Base-by-base conservation (phyloP, 2,329 filamentous ascomycete genomes). In the Sordariomycetes sp. region DNA sequence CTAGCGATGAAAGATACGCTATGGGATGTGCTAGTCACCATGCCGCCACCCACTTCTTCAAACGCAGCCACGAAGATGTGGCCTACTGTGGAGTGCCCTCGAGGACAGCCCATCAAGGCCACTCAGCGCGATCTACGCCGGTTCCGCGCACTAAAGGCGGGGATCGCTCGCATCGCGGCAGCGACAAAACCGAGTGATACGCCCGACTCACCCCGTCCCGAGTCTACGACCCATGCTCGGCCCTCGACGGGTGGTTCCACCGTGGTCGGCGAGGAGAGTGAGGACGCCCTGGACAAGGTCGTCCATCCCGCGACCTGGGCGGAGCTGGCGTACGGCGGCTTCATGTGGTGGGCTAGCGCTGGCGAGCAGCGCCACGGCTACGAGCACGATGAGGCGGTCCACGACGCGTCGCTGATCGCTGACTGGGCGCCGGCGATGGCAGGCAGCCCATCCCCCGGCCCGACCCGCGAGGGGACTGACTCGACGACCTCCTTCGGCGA, bases 271-370 rank as follows among this genome's bases (percentile, higher is more conserved):
- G 68, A 72, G 20, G 73, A 74, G 5, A 67, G 70, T 10, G 75
- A 77, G 53, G 75, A 80, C 39, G 73, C 72, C 8, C 71, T 78
- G 25, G 80, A 84, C 58, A 69, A 71, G 57, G 74, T 85, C 51
- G 74, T 84, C 32, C 84, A 87, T 64, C 83, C 84, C 1, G 67
- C 79, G 48, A 84, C 78, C 50, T 87, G 84, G 89, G 77, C 86
- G 0, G 83, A 86, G 1, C 78, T 92, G 28, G 89, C 89, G 5
- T 94, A 92, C 70, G 82, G 81, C 57, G 85, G 86, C 25, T 91
- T 92, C 73, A 89, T 92, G 80, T 94, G 89, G 89, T 94, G 89
- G 89, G 88, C 89, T 2, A 89, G 85, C 17, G 87, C 89, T 0
- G 89, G 88, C 59, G 89, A 94, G 69, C 81, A 86, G 68, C 73